Evolutionary conservation across 495 filamentous ascomycete species (phyloP).

Genomic region (Aspergillus cavernicola): DNA sequence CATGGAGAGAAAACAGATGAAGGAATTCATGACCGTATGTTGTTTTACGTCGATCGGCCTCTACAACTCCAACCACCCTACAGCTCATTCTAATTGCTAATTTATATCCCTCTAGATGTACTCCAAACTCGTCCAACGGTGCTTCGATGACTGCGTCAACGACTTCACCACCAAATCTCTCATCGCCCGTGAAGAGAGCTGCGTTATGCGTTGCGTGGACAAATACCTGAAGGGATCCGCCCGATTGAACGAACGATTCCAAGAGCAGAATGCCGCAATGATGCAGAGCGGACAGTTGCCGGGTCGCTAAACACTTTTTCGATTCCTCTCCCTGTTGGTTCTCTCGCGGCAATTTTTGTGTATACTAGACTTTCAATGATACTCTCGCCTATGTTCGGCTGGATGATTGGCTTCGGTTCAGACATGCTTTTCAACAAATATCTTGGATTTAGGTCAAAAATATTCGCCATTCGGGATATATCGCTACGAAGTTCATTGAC

Average conservation of each 20-base stretch:
- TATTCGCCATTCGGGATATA: neutral
- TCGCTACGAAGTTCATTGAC: neutral
- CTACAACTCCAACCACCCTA: neutral
- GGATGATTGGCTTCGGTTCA: neutral
- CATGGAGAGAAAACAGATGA: constrained; percentile 96
- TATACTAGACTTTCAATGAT: constrained; percentile 22
- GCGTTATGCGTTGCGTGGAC: constrained; percentile 88
- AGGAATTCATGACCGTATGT: constrained; percentile 94
- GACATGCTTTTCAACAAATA: neutral
- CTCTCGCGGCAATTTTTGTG: constrained; percentile 12
- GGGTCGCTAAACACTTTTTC: constrained; percentile 31
- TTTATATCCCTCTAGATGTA: constrained; percentile 67
- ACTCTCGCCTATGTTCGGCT: constrained; percentile 15
- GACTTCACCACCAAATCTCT: constrained; percentile 98
- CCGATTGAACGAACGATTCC: constrained; percentile 84
- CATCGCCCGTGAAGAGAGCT: constrained; percentile 77
- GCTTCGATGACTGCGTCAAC: constrained; percentile 95
- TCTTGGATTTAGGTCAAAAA: neutral
- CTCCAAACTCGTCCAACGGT: constrained; percentile 89
- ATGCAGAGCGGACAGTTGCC: constrained; percentile 61
- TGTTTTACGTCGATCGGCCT: neutral
- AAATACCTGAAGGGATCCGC: constrained; percentile 89
- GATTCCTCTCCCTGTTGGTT: constrained; percentile 9
- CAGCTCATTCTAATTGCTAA: neutral
- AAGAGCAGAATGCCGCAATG: constrained; percentile 89